Percentiles rank a stretch among this genome's conserved stretches.
Evolutionary conservation across 768 basidiomycete genomes (phyloP).

Genomic region (Leccinum longicurvipes): DNA sequence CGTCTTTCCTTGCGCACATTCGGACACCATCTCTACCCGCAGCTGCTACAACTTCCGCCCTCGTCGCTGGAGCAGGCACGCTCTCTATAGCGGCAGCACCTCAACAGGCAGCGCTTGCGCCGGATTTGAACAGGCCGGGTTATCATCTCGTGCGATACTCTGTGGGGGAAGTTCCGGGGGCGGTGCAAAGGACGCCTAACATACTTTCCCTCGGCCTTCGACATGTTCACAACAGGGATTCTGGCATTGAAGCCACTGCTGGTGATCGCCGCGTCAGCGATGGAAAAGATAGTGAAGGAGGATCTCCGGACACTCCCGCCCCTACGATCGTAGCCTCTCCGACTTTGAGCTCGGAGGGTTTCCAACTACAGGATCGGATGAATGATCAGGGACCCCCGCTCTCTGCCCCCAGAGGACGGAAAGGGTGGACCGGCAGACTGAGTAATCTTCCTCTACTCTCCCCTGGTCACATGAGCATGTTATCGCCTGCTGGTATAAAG

Average conservation of each 20-base stretch:
- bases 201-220: slow-evolving; percentile 5
- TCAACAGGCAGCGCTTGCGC: slow-evolving; percentile 42
- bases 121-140: slow-evolving; percentile 60
- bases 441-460: slow-evolving; percentile 37
- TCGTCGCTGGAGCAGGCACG: slow-evolving; percentile 68
- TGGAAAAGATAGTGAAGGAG: slow-evolving; percentile 9
- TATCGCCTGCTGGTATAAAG: slow-evolving; percentile 10
- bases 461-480: slow-evolving; percentile 9
- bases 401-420: slow-evolving; percentile 14
- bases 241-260: background rate
- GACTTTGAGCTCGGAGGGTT: slow-evolving; percentile 6
- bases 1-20: slow-evolving; percentile 24
- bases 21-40: slow-evolving; percentile 20
- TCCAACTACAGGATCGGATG: background rate
- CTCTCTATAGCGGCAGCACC: slow-evolving; percentile 63
- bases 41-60: slow-evolving; percentile 41
- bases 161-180: slow-evolving; percentile 10
- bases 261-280: background rate
- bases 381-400: background rate
- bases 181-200: background rate
- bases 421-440: slow-evolving; percentile 36
- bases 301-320: slow-evolving; percentile 15
- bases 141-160: slow-evolving; percentile 61
- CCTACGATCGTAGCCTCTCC: slow-evolving; percentile 17
- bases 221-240: slow-evolving; percentile 13